phyloP scores from a whole-genome alignment of 2,329 filamentous ascomycete species.

The Sarocladiaceae sp. region DNA sequence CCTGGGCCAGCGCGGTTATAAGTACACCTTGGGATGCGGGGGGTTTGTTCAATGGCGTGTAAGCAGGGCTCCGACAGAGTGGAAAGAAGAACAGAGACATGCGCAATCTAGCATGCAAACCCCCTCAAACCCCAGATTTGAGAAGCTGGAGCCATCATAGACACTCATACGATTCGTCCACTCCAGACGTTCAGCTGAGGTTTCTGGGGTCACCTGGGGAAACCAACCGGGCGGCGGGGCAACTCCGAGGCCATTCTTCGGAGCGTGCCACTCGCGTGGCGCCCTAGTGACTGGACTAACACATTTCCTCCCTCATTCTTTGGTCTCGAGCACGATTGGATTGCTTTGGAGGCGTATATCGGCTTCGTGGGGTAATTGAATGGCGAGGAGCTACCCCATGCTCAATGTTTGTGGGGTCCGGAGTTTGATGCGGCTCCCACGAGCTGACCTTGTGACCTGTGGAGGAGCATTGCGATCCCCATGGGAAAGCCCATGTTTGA shows the following conservation, averaged over 20 bases:
- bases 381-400: background rate
- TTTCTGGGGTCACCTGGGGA: conserved; percentile 1
- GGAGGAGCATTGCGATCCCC: background rate
- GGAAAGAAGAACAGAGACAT: background rate
- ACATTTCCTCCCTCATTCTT: background rate
- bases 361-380: too few species aligned
- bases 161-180: background rate
- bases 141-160: background rate
- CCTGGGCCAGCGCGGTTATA: background rate
- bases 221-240: conserved; percentile 3
- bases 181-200: background rate
- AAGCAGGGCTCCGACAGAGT: background rate
- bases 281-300: too few species aligned
- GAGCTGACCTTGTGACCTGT: background rate
- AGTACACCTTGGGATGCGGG: background rate
- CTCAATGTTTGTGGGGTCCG: background rate
- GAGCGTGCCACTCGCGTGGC: conserved; percentile 5
- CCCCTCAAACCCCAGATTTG: background rate
- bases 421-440: background rate
- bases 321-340: background rate
- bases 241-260: conserved; percentile 1
- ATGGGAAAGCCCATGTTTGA: too few species aligned
- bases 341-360: too few species aligned
- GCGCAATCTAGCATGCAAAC: background rate
- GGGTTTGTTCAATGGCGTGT: background rate